Percentiles rank a stretch among this genome's conserved stretches.
phyloP scores from a whole-genome alignment of 2,329 filamentous ascomycete species.

The Fusarium sp. region DNA sequence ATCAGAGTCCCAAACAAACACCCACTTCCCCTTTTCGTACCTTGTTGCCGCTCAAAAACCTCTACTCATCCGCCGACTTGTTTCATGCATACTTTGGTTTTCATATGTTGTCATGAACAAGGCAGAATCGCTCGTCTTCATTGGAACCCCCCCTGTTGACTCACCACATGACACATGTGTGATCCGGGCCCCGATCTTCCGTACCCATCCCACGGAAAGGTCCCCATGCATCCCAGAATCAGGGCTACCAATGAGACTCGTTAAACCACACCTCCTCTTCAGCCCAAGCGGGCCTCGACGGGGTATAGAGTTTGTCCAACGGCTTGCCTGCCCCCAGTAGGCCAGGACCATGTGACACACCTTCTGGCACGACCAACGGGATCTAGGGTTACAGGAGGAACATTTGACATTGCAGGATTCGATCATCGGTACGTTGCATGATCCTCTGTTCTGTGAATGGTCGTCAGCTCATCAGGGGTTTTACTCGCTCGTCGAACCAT shows the following conservation, averaged over 20 bases:
- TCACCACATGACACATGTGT: neutral
- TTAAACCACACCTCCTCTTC: neutral
- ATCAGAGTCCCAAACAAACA: neutral
- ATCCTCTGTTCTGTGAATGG: neutral
- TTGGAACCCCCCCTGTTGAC: neutral
- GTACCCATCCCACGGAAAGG: neutral
- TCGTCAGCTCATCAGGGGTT: neutral
- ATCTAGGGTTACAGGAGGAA: neutral
- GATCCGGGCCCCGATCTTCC: neutral
- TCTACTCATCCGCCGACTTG: neutral
- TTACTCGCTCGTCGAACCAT: neutral
- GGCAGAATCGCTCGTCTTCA: neutral
- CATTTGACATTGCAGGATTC: neutral
- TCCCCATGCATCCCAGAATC: neutral
- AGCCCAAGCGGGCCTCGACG: neutral
- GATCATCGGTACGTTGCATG: neutral
- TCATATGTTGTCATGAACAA: neutral
- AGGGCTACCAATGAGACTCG: neutral
- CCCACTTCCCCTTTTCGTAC: neutral
- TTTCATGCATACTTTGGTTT: neutral
- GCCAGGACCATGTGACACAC: neutral
- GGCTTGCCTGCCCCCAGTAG: neutral
- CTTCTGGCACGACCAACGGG: neutral
- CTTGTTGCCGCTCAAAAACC: neutral
- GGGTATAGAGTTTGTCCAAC: neutral